Conservation (phyloP, 2,329 filamentous ascomycete genomes). For the Cordyceps cicadae region DNA sequence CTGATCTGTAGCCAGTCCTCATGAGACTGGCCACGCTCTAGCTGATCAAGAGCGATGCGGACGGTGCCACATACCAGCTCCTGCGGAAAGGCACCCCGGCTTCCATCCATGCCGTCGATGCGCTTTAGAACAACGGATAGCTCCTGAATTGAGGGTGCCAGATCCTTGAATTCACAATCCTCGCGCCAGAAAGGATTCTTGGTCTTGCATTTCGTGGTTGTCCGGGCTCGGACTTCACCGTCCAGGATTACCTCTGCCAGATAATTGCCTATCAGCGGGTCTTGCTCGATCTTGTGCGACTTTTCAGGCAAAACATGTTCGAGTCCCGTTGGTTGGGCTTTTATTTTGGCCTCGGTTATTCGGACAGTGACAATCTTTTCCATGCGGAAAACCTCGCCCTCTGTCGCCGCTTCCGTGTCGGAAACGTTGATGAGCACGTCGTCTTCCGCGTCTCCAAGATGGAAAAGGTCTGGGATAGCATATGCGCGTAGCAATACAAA, state of each 20-base stretch:
- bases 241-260: constrained; percentile 73
- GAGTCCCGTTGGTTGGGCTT: constrained; percentile 23
- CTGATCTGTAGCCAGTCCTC: constrained; percentile 84
- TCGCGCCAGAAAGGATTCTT: constrained; percentile 77
- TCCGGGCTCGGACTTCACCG: constrained; percentile 69
- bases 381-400: constrained; percentile 49
- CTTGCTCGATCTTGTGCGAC: constrained; percentile 22
- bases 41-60: constrained; percentile 71
- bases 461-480: constrained; percentile 85
- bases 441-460: constrained; percentile 39
- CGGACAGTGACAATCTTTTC: constrained; percentile 53
- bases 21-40: constrained; percentile 67
- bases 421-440: constrained; percentile 35
- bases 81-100: constrained; percentile 29
- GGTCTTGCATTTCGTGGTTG: constrained; percentile 61
- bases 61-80: constrained; percentile 60
- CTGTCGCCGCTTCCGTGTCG: constrained; percentile 30
- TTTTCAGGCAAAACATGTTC: constrained; percentile 19
- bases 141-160: constrained; percentile 60
- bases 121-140: constrained; percentile 66
- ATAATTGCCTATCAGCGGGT: constrained; percentile 56
- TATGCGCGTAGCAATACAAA: constrained; percentile 87
- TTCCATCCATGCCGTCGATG: constrained; percentile 30
- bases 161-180: constrained; percentile 66
- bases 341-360: constrained; percentile 55